These are phyloP conservation scores for Annona squamosa DNA, from an alignment of 164 flowering plant species.

Conservation along the genomic window DNA sequence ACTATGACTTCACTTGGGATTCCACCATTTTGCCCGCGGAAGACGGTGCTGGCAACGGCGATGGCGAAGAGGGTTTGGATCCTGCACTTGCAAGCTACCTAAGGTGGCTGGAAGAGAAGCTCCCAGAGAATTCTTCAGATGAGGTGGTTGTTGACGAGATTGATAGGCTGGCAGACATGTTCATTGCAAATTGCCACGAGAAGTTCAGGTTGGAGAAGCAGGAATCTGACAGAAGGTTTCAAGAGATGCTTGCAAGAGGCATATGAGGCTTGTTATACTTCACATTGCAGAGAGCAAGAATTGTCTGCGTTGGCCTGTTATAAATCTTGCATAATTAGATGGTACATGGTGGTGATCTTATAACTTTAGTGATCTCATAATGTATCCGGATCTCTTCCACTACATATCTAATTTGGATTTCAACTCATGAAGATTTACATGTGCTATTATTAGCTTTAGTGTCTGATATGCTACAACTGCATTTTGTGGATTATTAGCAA, in stretches of 20 bases:
- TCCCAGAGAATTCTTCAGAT: constrained; percentile 7
- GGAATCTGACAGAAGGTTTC: constrained; percentile 83
- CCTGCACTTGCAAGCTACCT: constrained; percentile 55
- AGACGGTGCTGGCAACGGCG: constrained; percentile 7
- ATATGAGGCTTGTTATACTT: constrained; percentile 22
- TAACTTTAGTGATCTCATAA: neutral
- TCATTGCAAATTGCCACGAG: constrained; percentile 86
- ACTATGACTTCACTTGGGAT: constrained; percentile 65
- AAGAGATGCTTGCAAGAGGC: constrained; percentile 92
- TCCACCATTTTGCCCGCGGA: constrained; percentile 25
- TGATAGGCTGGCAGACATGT: constrained; percentile 71
- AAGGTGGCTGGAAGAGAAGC: constrained; percentile 70
- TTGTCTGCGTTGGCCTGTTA: neutral
- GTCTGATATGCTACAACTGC: neutral
- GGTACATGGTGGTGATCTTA: neutral
- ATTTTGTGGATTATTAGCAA: no score
- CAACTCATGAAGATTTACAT: no score
- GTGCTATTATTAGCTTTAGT: neutral
- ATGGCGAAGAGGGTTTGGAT: constrained; percentile 10
- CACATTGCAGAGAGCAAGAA: neutral
- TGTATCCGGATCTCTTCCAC: neutral
- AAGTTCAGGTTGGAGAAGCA: constrained; percentile 91
- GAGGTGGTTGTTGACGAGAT: constrained; percentile 47
- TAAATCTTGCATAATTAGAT: neutral
- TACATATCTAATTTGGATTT: no score